These are phyloP conservation scores for Symbiodinium natans DNA, from an alignment of 73 alveolate species.

Conservation along the genomic window DNA sequence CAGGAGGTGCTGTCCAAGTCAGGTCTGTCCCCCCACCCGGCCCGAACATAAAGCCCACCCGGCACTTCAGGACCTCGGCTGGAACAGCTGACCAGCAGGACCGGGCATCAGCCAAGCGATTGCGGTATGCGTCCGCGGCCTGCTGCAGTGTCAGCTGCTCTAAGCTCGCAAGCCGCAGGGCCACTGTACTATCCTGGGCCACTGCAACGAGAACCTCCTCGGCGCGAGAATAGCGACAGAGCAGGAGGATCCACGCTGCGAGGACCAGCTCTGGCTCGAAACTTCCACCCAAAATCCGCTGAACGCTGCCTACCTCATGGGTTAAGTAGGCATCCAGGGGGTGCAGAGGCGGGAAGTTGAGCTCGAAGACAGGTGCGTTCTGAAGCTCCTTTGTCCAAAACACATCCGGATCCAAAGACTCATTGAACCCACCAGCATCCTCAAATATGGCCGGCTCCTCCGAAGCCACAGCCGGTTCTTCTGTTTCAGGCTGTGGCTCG, in stretches of 20 bases:
- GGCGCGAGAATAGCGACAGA: slow-evolving; percentile 12
- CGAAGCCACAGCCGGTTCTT: neutral
- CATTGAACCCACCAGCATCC: neutral
- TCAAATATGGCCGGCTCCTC: neutral
- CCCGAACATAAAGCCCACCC: slow-evolving; percentile 9
- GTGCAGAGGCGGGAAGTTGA: slow-evolving; percentile 24
- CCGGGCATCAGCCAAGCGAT: neutral
- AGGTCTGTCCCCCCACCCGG: neutral
- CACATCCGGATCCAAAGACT: neutral
- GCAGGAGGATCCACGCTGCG: neutral
- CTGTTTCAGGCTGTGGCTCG: neutral
- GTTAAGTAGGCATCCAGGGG: slow-evolving; percentile 19
- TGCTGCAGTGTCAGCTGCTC: neutral
- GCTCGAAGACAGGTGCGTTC: neutral
- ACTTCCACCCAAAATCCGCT: neutral
- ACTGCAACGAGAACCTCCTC: neutral
- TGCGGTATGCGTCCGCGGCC: neutral
- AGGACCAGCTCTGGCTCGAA: neutral
- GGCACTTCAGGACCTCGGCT: neutral
- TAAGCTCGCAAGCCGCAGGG: neutral
- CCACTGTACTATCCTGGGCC: neutral
- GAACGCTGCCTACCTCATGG: neutral
- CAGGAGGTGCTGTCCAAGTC: neutral
- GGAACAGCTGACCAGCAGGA: slow-evolving; percentile 10
- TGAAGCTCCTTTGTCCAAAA: slow-evolving; percentile 19